Base-by-base conservation (phyloP, 352 stramenopile genomes). In the Thalassiosira pacifica region DNA sequence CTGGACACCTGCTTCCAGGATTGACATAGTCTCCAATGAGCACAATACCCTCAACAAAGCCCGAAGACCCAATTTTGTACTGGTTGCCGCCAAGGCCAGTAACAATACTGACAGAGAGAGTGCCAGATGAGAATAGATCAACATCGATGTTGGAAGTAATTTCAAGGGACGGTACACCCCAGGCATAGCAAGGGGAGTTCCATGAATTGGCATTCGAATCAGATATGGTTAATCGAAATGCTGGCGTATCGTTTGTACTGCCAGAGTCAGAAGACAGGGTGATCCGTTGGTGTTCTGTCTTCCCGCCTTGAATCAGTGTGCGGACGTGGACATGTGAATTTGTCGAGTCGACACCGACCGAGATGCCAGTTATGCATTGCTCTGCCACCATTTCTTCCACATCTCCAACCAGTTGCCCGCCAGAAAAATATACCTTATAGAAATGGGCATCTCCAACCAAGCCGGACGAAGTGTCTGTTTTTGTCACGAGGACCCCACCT, bases 371-470 rank as follows among this genome's bases (percentile, higher is more conserved):
- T 53, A 55, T 68, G 40, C 79, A 88, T 68, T 76, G 45, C 60
- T 85, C 76, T 68, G 70, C 76, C 24, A 82, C 55, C 18, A 95
- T 86, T 55, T 95, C 53, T n/a, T 88, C 82, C 18, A 98, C 92
- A 83, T 99, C 93, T 1, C 97, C 96, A 19, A 95, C 48, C 9
- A 98, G 91, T 1, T 82, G 81, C 4, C 90, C 80, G 22, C 97
- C 97, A 22, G 94, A 65, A 66, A 98, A 99, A 83, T 98, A 98
- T 26, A 99, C 88, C 16, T 93, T 96, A 79, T 97, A 98, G 0
- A 97, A 88, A 75, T 98, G 98, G 2, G 91, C 88, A 26, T 90
- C 87, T n/a, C 67, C 87, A 79, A 73, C 70, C 9, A 74, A 90
- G 42, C 88, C 92, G 63, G 83, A 74, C 13, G 83, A 64, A 71